Evolutionary conservation across 2,329 filamentous ascomycete species (phyloP), one percentile per base, ranked within the genome.

Genomic region (Tolypocladium ophioglossoides): DNA sequence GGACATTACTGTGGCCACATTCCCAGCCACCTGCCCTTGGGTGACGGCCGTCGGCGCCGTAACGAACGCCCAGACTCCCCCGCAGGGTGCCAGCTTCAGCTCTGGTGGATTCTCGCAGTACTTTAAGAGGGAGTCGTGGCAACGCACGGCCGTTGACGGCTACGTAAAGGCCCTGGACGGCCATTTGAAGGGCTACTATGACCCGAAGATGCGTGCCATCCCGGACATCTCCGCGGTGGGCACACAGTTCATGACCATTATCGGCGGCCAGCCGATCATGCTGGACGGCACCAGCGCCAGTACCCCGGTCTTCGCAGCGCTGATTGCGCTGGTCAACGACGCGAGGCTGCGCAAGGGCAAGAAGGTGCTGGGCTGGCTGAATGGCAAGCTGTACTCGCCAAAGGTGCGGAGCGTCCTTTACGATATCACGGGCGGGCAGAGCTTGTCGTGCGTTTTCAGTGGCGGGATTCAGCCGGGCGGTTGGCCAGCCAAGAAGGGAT

Each of bases 21-120:
- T 88, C 67, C 86, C 86, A 0, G 79, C 78, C 0, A 78, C 78
- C 0, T 89, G 86, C 60, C 85, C 85, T 0, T 89, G 80, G 65
- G 78, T 88, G 9, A 89, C 86, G 0, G 71, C 77, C 2, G 79
- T 89, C 1, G 86, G 86, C 8, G 85, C 79, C 1, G 84, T 82
- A 1, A 63, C 57, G 40, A 70, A 70, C 58, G 59, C 59, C 2
- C 59, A 60, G 3, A 63, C 68, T 4, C 72, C 72, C 0, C 70
- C 76, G 12, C 63, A 59, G 2, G 77, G 70, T 2, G 72, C 77
- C 2, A 59, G 59, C n/a, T 77, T 74, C 61, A 78, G 73, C 52
- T 69, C 72, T 3, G 77, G 79, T 9, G 79, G 79, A 4, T 82
- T 82, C 66, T 78, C 74, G 55, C 70, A 75, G 55, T 74, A 75